phyloP scores from a whole-genome alignment of 2,329 filamentous ascomycete genomes.

The Colletotrichum theobromicola region DNA sequence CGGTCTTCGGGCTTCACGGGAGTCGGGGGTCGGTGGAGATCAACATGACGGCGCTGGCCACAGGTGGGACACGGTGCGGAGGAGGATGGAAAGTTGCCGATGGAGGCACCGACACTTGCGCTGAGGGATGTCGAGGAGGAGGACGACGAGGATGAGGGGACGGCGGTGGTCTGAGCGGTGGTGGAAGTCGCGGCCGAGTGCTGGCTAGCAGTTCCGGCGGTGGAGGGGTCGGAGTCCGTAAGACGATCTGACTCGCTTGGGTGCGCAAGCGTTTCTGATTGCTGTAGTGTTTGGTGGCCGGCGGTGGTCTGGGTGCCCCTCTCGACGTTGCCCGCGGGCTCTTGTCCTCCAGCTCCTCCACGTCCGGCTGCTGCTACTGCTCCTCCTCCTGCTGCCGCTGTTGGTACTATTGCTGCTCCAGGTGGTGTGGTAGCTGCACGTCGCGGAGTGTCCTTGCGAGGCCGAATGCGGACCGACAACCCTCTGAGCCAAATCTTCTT shows the following conservation, averaged over 20 bases:
- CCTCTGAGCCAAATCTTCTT: slow-evolving; percentile 9
- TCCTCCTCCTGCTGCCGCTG: neutral
- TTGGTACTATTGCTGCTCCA: neutral
- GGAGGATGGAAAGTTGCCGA: slow-evolving; percentile 9
- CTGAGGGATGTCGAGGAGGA: slow-evolving; percentile 17
- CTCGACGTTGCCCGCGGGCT: neutral
- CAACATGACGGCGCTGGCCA: slow-evolving; percentile 14
- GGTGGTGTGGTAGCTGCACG: neutral
- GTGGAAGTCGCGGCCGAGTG: slow-evolving; percentile 11
- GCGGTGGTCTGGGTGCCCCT: slow-evolving; percentile 13
- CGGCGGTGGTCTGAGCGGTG: slow-evolving; percentile 12
- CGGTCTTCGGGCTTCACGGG: slow-evolving; percentile 19
- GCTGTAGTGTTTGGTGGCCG: neutral
- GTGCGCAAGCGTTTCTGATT: slow-evolving; percentile 1
- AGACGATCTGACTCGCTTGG: slow-evolving; percentile 3
- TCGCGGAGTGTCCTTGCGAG: slow-evolving; percentile 1
- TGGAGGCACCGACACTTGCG: slow-evolving; percentile 11
- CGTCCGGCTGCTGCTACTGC: neutral
- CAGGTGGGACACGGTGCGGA: slow-evolving; percentile 17
- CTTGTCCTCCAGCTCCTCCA: neutral
- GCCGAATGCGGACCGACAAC: slow-evolving; percentile 15
- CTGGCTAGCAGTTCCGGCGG: neutral
- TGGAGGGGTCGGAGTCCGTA: slow-evolving; percentile 5
- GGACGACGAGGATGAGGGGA: slow-evolving; percentile 1
- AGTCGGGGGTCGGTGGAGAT: slow-evolving; percentile 16